A percentile compares a stretch with the other conserved stretches of the same genome.
Evolutionary conservation across 495 filamentous ascomycete species (phyloP).

Genomic region (Hypoxylon rickii): DNA sequence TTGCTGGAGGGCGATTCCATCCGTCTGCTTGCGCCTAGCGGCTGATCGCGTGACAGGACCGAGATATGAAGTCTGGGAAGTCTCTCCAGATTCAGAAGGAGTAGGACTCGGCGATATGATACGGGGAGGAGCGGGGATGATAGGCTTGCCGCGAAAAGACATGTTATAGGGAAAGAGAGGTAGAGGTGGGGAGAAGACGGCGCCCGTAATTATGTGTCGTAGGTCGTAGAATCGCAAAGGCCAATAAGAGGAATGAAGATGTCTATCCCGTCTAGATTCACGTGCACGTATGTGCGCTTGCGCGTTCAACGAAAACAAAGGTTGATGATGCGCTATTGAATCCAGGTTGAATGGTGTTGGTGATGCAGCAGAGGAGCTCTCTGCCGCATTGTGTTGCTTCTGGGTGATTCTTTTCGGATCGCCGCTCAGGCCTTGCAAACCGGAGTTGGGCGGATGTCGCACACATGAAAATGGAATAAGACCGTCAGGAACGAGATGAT

Average conservation of each 20-base stretch:
- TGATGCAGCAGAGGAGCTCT: slow-evolving; percentile 41
- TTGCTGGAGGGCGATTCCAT: slow-evolving; percentile 38
- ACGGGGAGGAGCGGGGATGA: slow-evolving; percentile 67
- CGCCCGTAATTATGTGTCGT: slow-evolving; percentile 56
- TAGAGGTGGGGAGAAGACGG: slow-evolving; percentile 52
- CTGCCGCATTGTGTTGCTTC: slow-evolving; percentile 42
- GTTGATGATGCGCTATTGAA: slow-evolving; percentile 43
- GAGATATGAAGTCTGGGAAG: slow-evolving; percentile 55
- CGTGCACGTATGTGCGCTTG: slow-evolving; percentile 40
- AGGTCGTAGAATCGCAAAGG: slow-evolving; percentile 50
- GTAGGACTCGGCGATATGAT: slow-evolving; percentile 74
- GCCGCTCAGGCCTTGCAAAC: slow-evolving; percentile 13
- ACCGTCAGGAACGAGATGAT: no score
- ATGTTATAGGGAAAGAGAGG: slow-evolving; percentile 51
- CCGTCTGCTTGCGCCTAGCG: slow-evolving; percentile 52
- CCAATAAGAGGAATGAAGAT: slow-evolving; percentile 49
- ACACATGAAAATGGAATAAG: no score
- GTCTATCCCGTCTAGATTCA: slow-evolving; percentile 54
- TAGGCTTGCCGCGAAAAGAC: slow-evolving; percentile 42
- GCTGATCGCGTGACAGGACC: slow-evolving; percentile 69
- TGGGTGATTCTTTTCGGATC: slow-evolving; percentile 19
- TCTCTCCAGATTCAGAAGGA: slow-evolving; percentile 58
- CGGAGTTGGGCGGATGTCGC: slow-evolving; percentile 14
- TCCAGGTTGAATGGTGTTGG: slow-evolving; percentile 48
- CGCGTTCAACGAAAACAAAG: slow-evolving; percentile 18